Evolutionary conservation across 495 filamentous ascomycete genomes (phyloP).

Genomic region (Penicillium goetzii): DNA sequence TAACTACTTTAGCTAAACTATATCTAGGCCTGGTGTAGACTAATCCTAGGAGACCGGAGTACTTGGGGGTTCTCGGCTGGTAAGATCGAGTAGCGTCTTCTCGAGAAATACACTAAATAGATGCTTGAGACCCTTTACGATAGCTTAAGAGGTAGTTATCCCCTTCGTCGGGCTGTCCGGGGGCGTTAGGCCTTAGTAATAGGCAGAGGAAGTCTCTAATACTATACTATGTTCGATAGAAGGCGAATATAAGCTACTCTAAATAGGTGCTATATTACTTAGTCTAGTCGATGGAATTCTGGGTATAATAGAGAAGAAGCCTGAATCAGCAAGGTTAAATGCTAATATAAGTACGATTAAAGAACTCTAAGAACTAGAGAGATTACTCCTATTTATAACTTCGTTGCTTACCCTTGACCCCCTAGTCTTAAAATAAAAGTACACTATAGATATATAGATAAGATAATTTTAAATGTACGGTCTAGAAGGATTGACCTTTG

Average conservation of each 20-base stretch:
- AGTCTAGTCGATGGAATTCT: neutral
- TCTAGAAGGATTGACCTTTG: too few relatives aligned
- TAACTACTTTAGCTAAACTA: constrained; percentile 18
- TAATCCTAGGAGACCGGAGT: constrained; percentile 20
- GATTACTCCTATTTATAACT: constrained; percentile 1
- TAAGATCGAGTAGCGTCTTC: constrained; percentile 17
- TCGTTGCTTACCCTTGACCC: neutral
- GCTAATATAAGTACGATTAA: neutral
- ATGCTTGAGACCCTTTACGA: constrained; percentile 4
- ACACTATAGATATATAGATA: too few relatives aligned
- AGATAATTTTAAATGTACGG: too few relatives aligned
- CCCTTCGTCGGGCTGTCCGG: too few relatives aligned
- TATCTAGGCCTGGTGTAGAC: constrained; percentile 14
- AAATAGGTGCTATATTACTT: neutral
- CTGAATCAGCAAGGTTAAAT: constrained; percentile 1
- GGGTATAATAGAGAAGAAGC: neutral
- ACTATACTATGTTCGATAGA: neutral
- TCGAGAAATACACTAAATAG: constrained; percentile 17
- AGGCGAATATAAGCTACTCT: neutral
- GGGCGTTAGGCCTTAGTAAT: too few relatives aligned
- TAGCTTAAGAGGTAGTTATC: too few relatives aligned
- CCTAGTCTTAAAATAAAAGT: too few relatives aligned
- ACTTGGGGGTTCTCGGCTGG: constrained; percentile 21
- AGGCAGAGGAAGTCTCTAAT: neutral
- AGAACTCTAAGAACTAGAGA: neutral